These are phyloP conservation scores for Kazachstania psychrophila DNA, from an alignment of 805 yeast genomes.

Conservation along the genomic window DNA sequence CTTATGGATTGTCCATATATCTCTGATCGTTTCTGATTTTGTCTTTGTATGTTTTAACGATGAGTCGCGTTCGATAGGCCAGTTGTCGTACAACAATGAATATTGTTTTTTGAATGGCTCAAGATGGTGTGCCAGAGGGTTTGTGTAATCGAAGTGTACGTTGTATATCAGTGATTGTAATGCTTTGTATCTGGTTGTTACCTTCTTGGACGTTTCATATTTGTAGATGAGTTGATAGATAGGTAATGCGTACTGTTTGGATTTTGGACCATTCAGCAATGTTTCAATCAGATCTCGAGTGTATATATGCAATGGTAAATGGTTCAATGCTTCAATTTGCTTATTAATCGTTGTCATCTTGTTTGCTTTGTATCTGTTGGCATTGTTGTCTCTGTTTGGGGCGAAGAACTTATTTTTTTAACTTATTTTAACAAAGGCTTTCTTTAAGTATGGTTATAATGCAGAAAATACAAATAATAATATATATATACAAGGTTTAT, in stretches of 20 bases:
- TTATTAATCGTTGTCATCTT: no score
- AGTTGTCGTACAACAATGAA: neutral
- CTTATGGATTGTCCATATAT: conserved; percentile 1
- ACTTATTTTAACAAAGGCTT: no score
- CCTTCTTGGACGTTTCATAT: neutral
- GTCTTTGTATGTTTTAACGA: neutral
- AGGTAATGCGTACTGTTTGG: neutral
- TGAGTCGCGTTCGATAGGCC: conserved; percentile 8
- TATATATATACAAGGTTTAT: conserved; percentile 11
- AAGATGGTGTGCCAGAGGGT: conserved; percentile 4
- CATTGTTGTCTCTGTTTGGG: no score
- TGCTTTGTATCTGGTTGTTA: neutral
- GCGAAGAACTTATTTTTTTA: no score
- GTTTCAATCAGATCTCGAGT: neutral
- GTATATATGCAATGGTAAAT: conserved; percentile 1
- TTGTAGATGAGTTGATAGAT: neutral
- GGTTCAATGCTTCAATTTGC: neutral
- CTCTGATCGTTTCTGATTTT: neutral
- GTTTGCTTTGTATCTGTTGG: no score
- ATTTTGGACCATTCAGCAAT: neutral
- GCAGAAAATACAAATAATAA: neutral
- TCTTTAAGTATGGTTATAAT: no score
- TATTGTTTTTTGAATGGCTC: conserved; percentile 2
- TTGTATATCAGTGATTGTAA: neutral
- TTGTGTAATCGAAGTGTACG: conserved; percentile 1